A percentile compares a stretch with the other conserved stretches of the same genome.
Evolutionary conservation across 2,329 filamentous ascomycete species (phyloP).

Genomic region (Trichoderma hamatum): DNA sequence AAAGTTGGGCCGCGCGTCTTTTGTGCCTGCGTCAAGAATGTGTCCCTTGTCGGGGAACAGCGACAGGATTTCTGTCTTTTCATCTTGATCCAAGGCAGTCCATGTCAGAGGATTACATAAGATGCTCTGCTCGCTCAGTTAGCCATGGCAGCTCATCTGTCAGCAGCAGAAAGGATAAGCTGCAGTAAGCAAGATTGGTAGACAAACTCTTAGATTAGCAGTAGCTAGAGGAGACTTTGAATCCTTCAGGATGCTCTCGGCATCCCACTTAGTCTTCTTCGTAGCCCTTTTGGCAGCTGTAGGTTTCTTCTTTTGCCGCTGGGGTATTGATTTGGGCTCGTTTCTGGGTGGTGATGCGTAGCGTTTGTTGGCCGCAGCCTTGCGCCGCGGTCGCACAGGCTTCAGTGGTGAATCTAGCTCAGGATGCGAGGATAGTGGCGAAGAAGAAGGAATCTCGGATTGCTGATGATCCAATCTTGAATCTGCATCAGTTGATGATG

Average conservation of each 20-base stretch:
- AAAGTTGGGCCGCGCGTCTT: slow-evolving; percentile 47
- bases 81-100: slow-evolving; percentile 41
- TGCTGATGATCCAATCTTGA: neutral
- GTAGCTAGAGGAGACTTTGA: slow-evolving; percentile 45
- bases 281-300: neutral
- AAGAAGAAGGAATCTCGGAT: neutral
- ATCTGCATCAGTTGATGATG: neutral
- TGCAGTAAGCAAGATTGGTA: neutral
- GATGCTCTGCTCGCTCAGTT: slow-evolving; percentile 37
- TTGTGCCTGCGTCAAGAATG: slow-evolving; percentile 42
- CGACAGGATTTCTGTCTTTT: slow-evolving; percentile 43
- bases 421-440: slow-evolving; percentile 12
- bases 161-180: neutral
- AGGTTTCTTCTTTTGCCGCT: slow-evolving; percentile 11
- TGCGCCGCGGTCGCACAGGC: slow-evolving; percentile 10
- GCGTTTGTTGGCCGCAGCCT: neutral
- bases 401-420: slow-evolving; percentile 4
- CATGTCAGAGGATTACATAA: slow-evolving; percentile 45
- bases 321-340: slow-evolving; percentile 6
- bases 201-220: slow-evolving; percentile 43
- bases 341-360: neutral
- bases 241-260: slow-evolving; percentile 42
- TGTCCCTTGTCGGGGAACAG: slow-evolving; percentile 45
- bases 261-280: slow-evolving; percentile 42
- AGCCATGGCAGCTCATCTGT: neutral